Percentiles rank a stretch among this genome's conserved stretches.
Conservation (phyloP, 768 basidiomycete genomes). For the Tulasnella sp. region DNA sequence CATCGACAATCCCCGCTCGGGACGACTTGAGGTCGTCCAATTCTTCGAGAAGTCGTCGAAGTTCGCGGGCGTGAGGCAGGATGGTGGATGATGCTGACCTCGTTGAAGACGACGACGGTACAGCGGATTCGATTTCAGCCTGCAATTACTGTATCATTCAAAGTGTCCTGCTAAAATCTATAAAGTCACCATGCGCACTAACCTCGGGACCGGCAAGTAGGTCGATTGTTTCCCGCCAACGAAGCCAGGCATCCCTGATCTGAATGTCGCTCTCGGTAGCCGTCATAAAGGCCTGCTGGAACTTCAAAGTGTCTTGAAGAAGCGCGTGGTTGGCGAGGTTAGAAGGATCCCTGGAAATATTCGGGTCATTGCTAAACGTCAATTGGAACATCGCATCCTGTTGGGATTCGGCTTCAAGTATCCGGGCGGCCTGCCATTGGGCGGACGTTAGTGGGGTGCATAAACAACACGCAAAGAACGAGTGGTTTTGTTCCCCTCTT, state of each 20-base stretch:
- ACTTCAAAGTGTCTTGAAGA: slow-evolving; percentile 63
- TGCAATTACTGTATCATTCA: background rate
- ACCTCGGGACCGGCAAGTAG: slow-evolving; percentile 66
- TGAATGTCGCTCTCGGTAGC: slow-evolving; percentile 72
- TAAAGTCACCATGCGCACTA: background rate
- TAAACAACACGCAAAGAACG: slow-evolving; percentile 27
- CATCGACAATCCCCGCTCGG: slow-evolving; percentile 58
- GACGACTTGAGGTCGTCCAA: slow-evolving; percentile 66
- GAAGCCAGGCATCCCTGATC: slow-evolving; percentile 79
- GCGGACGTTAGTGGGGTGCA: background rate
- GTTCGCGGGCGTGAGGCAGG: background rate
- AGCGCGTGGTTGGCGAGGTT: slow-evolving; percentile 74
- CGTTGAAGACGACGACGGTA: slow-evolving; percentile 8
- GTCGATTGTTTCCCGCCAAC: slow-evolving; percentile 72
- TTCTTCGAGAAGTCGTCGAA: slow-evolving; percentile 71
- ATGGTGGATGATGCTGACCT: slow-evolving; percentile 46
- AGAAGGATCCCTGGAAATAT: slow-evolving; percentile 57
- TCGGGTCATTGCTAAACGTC: slow-evolving; percentile 41
- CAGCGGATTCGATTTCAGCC: slow-evolving; percentile 26
- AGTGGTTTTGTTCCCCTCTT: slow-evolving; percentile 52
- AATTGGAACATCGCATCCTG: slow-evolving; percentile 71
- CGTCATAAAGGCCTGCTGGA: slow-evolving; percentile 63
- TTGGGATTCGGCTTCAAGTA: slow-evolving; percentile 84
- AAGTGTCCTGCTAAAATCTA: background rate
- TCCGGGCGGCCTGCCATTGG: slow-evolving; percentile 68